A percentile compares a stretch with the other conserved stretches of the same genome.
phyloP scores from a whole-genome alignment of 345 rosid genomes.

The Euphorbia pulcherrima region DNA sequence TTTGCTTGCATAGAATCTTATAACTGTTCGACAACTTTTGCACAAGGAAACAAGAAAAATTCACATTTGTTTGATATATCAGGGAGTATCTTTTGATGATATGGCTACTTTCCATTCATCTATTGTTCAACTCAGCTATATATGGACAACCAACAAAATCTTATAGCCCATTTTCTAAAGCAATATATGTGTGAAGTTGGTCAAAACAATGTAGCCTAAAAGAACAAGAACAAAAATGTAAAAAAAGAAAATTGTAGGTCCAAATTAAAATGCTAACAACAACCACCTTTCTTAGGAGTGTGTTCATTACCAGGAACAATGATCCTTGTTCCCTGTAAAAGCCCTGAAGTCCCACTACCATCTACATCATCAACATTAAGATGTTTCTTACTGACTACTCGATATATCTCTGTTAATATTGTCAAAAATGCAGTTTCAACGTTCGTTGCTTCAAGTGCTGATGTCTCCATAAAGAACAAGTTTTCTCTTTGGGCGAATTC shows the following conservation, averaged over 20 bases:
- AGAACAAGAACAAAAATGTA: background rate
- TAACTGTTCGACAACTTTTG: too few species aligned
- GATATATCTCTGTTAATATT: conserved; percentile 61
- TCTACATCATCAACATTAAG: conserved; percentile 48
- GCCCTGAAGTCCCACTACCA: conserved; percentile 37
- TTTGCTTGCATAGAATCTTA: too few species aligned
- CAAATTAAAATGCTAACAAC: conserved; percentile 43
- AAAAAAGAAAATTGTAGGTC: background rate
- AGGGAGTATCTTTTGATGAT: too few species aligned
- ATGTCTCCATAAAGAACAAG: conserved; percentile 82
- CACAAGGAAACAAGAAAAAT: too few species aligned
- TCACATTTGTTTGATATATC: too few species aligned
- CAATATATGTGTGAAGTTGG: conserved; percentile 6
- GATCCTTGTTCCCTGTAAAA: conserved; percentile 70
- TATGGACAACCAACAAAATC: background rate
- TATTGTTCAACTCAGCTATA: background rate
- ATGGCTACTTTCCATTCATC: too few species aligned
- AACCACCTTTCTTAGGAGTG: conserved; percentile 45
- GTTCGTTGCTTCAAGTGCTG: conserved; percentile 75
- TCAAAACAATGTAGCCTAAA: conserved; percentile 6
- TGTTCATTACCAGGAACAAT: conserved; percentile 54
- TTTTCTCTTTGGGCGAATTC: conserved; percentile 87
- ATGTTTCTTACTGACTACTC: conserved; percentile 69
- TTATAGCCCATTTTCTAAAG: background rate
- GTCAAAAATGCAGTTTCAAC: conserved; percentile 75